Base-by-base conservation (phyloP, 2,329 filamentous ascomycete genomes). In the Venturia asperata region DNA sequence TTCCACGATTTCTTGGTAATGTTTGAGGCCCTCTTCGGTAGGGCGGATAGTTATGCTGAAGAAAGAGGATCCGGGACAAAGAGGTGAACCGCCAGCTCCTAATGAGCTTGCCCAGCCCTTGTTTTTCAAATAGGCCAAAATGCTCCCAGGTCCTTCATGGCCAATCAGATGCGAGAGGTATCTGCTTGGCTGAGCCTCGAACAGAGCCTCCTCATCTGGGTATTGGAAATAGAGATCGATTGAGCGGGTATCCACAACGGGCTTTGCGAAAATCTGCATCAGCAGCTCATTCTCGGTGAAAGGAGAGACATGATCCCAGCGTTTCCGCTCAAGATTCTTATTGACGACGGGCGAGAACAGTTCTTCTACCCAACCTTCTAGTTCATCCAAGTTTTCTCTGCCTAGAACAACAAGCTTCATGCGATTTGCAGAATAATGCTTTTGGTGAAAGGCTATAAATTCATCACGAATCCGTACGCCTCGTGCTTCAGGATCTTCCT, bases 361-460 rank as follows among this genome's bases (percentile, higher is more conserved):
- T 70, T 96, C 90, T 3, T 85, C 83, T 0, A 90, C 89, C 92
- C 92, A 97, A 64, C 83, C 80, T 75, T 97, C 88, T 65, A 96
- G 79, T 21, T 91, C 85, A 70, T 96, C 91, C 66, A 97, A 80
- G 6, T 86, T 81, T 74, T 97, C 92, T 62, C 88, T 84, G 0
- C 92, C 92, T 27, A 97, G 77, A 5, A 96, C 86, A 45, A 92
- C 91, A 62, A 97, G 80, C 80, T 96, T 96, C 90, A 96, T 96
- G 47, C 87, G 84, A 73, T 97, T 97, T 66, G 92, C 90, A 1
- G 92, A 96, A 77, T 97, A 97, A 73, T 96, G 88, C 72, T 87
- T 89, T 68, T 87, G 85, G 74, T 97, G 91, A 72, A 97, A 97
- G 68, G 92, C 88, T 69, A 97, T 95, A 73, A 97, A 97, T 75